Evolutionary conservation across 1,139 yeast genomes (phyloP), one percentile per base, ranked within the genome.

Genomic region (Taiozyma sp.): DNA sequence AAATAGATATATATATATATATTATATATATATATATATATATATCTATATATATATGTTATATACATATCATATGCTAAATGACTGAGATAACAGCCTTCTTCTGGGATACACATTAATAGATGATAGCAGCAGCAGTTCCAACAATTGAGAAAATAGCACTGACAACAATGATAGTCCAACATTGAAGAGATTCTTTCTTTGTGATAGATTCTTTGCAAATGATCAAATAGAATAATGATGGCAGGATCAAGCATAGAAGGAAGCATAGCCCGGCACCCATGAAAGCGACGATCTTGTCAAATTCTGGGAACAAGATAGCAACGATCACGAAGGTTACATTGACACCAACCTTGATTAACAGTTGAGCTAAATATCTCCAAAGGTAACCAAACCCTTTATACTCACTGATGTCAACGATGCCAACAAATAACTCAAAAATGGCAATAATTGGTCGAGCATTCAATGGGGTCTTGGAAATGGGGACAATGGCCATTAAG

Each of bases 371-470:
- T 8, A 40, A 16, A 19, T 40, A 47, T 48, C 52, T 57, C 54
- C 51, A 52, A 10, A 45, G 39, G 36, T 62, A 49, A 38, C 58
- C 58, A 27, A 61, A 44, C 4, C 65, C 60, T 38, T 57, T 59
- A 23, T 47, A 56, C n/a, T 56, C 51, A 1, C 68, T 66, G 5
- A 64, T 57, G 19, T 65, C 63, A 40, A 66, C 65, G 10, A 74
- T 66, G 8, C 71, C 72, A 38, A 72, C 57, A 29, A 78, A 54
- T 19, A 72, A 68, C 55, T 84, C 89, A 14, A 81, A 65, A 0
- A 95, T 85, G 7, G 93, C 79, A 23, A 89, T 81, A 43, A 92
- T 85, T 1, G 98, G 98, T 60, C 93, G 82, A 9, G 95, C 91
- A 61, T 85, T 87, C 47, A 92, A 74, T 0, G 98, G 97, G 1